Percentiles rank a stretch among this genome's conserved stretches.
phyloP scores from a whole-genome alignment of 2,329 filamentous ascomycete genomes.

The Stenocarpella maydis region DNA sequence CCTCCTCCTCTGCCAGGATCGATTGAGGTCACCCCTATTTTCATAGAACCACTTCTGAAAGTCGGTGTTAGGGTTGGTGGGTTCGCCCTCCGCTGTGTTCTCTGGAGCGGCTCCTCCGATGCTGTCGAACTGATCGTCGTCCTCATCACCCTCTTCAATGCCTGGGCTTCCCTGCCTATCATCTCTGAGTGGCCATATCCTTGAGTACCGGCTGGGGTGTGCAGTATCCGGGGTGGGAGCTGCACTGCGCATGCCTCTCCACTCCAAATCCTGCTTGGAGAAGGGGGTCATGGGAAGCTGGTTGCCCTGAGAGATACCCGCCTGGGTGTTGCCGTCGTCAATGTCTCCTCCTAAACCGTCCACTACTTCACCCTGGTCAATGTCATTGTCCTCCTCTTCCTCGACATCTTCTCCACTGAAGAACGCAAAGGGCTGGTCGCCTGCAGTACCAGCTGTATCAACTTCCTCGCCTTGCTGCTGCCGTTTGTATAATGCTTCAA shows the following conservation, averaged over 20 bases:
- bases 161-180: slow-evolving; percentile 53
- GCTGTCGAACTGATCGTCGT: slow-evolving; percentile 42
- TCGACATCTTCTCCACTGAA: slow-evolving; percentile 64
- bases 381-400: slow-evolving; percentile 48
- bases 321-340: slow-evolving; percentile 39
- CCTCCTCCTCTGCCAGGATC: slow-evolving; percentile 71
- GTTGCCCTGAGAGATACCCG: slow-evolving; percentile 32
- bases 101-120: slow-evolving; percentile 40
- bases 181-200: slow-evolving; percentile 62
- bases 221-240: slow-evolving; percentile 96
- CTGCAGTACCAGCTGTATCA: slow-evolving; percentile 47
- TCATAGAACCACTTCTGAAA: slow-evolving; percentile 76
- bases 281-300: slow-evolving; percentile 81
- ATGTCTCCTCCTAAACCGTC: slow-evolving; percentile 40
- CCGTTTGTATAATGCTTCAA: slow-evolving; percentile 92
- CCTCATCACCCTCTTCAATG: slow-evolving; percentile 50
- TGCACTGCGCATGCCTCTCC: slow-evolving; percentile 80
- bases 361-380: slow-evolving; percentile 53
- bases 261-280: slow-evolving; percentile 79
- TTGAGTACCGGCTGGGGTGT: slow-evolving; percentile 71
- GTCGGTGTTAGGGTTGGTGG: slow-evolving; percentile 46
- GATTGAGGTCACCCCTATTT: slow-evolving; percentile 69
- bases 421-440: slow-evolving; percentile 77
- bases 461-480: slow-evolving; percentile 55
- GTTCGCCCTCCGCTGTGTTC: slow-evolving; percentile 42